phyloP scores from a whole-genome alignment of 1,139 yeast genomes.

The Candida pseudoviswanathii region DNA sequence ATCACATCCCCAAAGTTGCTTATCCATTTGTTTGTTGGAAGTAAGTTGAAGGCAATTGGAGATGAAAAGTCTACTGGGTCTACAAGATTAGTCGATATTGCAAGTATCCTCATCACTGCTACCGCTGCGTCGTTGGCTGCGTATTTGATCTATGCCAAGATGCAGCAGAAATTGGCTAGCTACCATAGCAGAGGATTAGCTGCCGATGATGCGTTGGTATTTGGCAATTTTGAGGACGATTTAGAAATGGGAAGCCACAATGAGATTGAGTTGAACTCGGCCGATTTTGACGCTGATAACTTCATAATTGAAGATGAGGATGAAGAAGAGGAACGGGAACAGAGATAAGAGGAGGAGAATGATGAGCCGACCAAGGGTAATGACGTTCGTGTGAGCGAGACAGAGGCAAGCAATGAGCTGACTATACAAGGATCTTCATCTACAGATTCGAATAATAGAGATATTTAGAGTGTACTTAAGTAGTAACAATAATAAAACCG shows the following conservation, averaged over 20 bases:
- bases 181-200: constrained; percentile 26
- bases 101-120: constrained; percentile 63
- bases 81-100: constrained; percentile 59
- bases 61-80: constrained; percentile 51
- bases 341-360: constrained; percentile 24
- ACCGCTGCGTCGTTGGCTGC: constrained; percentile 64
- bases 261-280: constrained; percentile 36
- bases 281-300: constrained; percentile 40
- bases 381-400: neutral
- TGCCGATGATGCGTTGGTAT: constrained; percentile 36
- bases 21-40: constrained; percentile 79
- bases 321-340: constrained; percentile 22
- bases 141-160: constrained; percentile 68
- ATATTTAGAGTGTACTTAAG: neutral
- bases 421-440: neutral
- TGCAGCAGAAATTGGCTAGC: constrained; percentile 42
- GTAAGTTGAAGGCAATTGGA: constrained; percentile 72
- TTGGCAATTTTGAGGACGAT: constrained; percentile 46
- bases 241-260: constrained; percentile 24
- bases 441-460: constrained; percentile 1
- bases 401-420: neutral
- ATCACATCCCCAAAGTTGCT: constrained; percentile 81
- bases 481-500: too few relatives aligned
- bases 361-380: neutral
- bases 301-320: constrained; percentile 39